These are phyloP conservation scores for Clonostachys solani DNA, from an alignment of 2,329 filamentous ascomycete genomes.

Conservation along the genomic window DNA sequence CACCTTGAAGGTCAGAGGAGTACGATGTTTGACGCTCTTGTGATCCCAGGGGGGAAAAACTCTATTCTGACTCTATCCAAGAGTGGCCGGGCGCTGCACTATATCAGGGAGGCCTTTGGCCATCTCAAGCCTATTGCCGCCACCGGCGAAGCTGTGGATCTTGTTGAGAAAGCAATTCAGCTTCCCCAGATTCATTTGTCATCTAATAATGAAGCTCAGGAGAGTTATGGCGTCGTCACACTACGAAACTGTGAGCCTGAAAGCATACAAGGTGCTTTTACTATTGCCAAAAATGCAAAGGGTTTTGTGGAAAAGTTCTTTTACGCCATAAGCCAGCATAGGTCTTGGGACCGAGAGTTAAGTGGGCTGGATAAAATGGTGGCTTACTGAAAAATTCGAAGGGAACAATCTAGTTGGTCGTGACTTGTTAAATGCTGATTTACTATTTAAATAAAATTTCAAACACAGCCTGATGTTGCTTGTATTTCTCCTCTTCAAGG, in stretches of 20 bases:
- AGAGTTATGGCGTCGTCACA: constrained; percentile 77
- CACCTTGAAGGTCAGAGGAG: constrained; percentile 77
- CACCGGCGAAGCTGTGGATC: constrained; percentile 64
- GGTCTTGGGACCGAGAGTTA: constrained; percentile 70
- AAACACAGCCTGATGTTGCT: too few species aligned
- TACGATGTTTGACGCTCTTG: constrained; percentile 77
- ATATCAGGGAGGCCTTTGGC: constrained; percentile 75
- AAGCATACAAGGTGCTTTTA: constrained; percentile 55
- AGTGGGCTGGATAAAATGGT: constrained; percentile 64
- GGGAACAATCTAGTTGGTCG: too few species aligned
- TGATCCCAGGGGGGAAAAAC: constrained; percentile 67
- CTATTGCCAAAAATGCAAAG: constrained; percentile 62
- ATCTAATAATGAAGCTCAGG: constrained; percentile 39
- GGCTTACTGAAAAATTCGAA: constrained; percentile 51
- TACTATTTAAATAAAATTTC: too few species aligned
- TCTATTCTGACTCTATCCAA: constrained; percentile 59
- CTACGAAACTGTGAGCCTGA: constrained; percentile 47
- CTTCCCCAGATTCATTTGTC: constrained; percentile 37
- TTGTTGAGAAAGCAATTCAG: constrained; percentile 48
- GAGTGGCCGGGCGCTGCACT: constrained; percentile 71
- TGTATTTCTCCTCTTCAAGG: too few species aligned
- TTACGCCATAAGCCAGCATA: constrained; percentile 65
- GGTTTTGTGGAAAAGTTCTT: constrained; percentile 70
- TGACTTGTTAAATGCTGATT: too few species aligned
- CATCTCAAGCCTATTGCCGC: constrained; percentile 78